Base-by-base conservation (phyloP, 2,329 filamentous ascomycete species). In the Phoma sp. region DNA sequence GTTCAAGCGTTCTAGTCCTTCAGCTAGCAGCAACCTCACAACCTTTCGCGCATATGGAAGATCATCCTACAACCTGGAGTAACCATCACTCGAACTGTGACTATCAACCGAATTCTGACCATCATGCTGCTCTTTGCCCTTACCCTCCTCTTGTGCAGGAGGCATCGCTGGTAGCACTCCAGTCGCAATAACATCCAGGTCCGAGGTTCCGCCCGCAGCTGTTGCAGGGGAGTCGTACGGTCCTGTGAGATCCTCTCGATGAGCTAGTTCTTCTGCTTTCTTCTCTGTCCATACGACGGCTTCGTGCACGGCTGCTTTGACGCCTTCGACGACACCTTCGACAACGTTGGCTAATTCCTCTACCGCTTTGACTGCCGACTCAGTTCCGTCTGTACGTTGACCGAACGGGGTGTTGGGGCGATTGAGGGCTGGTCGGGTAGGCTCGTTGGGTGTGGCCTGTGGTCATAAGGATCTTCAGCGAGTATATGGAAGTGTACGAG, bases 171-270 rank as follows among this genome's bases (percentile, higher is more conserved):
- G 62, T 17, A 72, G 42, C 10, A 72, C 62, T 9, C 68, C 69
- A 15, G 52, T 65, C 1, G 66, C 70, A 38, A 75, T 72, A 0
- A 57, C 56, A 59, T 74, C 73, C 11, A 75, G 55, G 42, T 75
- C 71, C 7, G 67, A 71, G 7, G 33, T 17, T 5, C 51, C 51
- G 14, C 66, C 65, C 12, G 62, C 62, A 48, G 72, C 73, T 12
- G 66, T 74, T 11, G 63, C 66, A 4, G 64, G 66, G 18, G 65
- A 71, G 5, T 62, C 47, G 25, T 74, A 75, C 3, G 71, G 73
- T 11, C 71, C 71, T n/a, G 62, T 56, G 20, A 54, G 59, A 18
- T 68, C 63, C 23, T 68, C 57, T 7, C 61, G 53, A 14, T 33
- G 48, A 23, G 59, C 53, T 34, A 74, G 39, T 11, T 61, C 50